phyloP scores from a whole-genome alignment of 495 filamentous ascomycete genomes.

The Tuber brumale region DNA sequence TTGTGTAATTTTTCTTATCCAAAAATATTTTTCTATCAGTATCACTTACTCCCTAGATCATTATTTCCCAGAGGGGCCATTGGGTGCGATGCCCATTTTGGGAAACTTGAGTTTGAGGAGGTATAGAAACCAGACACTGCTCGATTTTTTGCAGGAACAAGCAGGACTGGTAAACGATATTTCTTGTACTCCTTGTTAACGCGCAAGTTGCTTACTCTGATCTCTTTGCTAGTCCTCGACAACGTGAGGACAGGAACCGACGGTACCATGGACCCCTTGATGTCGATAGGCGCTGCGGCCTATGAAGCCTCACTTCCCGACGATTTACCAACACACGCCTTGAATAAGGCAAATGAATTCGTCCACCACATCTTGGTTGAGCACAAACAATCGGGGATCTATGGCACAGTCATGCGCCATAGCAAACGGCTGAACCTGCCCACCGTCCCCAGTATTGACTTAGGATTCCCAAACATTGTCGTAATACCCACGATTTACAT shows the following conservation, averaged over 20 bases:
- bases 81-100: too few species aligned
- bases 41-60: too few species aligned
- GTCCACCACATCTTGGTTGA: background rate
- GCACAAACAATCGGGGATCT: background rate
- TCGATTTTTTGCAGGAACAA: background rate
- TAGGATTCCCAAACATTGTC: background rate
- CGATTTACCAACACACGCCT: background rate
- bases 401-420: background rate
- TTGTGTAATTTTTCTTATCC: too few species aligned
- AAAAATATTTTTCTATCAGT: too few species aligned
- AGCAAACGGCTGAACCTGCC: background rate
- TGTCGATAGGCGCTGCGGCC: background rate
- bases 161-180: background rate
- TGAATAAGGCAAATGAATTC: background rate
- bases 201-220: background rate
- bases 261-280: background rate
- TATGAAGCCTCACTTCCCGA: background rate
- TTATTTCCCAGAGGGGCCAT: too few species aligned
- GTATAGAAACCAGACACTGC: background rate
- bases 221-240: background rate
- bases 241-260: background rate
- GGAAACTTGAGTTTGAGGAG: too few species aligned
- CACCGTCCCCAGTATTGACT: background rate
- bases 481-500: background rate
- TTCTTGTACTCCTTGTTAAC: background rate